A percentile compares a stretch with the other conserved stretches of the same genome.
phyloP scores from a whole-genome alignment of 129 eudicot genomes.

The Artemisia tridentata region DNA sequence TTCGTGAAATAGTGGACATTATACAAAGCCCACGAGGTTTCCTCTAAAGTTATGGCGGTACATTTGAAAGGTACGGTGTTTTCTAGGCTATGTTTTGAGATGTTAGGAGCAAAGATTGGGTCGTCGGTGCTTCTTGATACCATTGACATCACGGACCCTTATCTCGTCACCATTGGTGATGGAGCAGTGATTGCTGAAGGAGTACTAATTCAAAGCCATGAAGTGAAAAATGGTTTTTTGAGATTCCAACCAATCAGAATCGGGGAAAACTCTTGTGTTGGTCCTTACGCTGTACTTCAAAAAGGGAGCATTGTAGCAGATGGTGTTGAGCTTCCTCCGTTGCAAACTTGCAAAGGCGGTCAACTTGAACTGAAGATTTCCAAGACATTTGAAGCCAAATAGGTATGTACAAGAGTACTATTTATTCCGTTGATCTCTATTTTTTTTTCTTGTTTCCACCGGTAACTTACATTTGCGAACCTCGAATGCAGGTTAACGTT shows the following conservation, averaged over 20 bases:
- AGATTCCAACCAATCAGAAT: constrained; percentile 40
- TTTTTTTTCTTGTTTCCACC: not conserved
- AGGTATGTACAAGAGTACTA: constrained; percentile 33
- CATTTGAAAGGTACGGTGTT: constrained; percentile 58
- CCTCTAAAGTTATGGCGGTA: constrained; percentile 40
- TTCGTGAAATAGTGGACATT: constrained; percentile 67
- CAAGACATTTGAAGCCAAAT: constrained; percentile 13
- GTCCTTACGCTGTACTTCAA: constrained; percentile 41
- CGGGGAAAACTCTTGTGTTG: constrained; percentile 39
- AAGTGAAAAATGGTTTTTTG: constrained; percentile 52
- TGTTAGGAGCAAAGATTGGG: constrained; percentile 57
- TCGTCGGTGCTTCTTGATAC: constrained; percentile 50
- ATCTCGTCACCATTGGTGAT: constrained; percentile 47
- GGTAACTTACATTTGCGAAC: not conserved
- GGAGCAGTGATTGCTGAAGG: constrained; percentile 63
- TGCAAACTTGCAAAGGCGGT: constrained; percentile 37
- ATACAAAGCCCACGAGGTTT: constrained; percentile 49
- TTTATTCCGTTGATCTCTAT: not conserved
- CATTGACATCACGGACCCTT: constrained; percentile 54
- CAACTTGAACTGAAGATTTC: constrained; percentile 6
- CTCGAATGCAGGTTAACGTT: constrained; percentile 27
- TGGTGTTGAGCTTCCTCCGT: constrained; percentile 35
- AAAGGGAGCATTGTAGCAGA: constrained; percentile 43
- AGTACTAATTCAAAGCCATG: constrained; percentile 55
- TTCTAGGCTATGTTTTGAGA: constrained; percentile 40